Conservation (phyloP, 306 rosid species). For the Ochetophila trinervis region DNA sequence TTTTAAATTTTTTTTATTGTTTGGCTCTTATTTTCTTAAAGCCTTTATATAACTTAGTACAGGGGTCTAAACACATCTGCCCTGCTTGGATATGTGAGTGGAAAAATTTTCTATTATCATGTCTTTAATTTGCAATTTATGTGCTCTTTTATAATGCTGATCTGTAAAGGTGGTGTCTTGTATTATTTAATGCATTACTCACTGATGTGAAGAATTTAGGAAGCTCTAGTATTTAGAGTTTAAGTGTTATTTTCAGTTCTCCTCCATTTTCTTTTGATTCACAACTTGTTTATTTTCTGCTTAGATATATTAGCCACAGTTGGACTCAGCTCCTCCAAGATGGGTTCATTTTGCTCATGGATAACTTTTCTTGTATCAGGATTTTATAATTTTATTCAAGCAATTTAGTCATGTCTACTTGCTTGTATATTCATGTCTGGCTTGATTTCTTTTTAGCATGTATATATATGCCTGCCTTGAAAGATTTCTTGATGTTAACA, state of each 20-base stretch:
- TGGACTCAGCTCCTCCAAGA: conserved; percentile 93
- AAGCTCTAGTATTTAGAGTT: neutral
- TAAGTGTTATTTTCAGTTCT: too few species aligned
- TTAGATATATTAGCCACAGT: conserved; percentile 77
- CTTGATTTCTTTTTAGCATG: neutral
- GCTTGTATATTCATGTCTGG: neutral
- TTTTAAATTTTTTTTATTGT: too few species aligned
- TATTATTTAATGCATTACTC: neutral
- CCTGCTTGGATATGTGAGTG: conserved; percentile 79
- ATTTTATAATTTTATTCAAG: conserved; percentile 23
- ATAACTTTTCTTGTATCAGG: conserved; percentile 90
- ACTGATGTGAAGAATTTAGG: neutral
- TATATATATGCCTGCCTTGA: too few species aligned
- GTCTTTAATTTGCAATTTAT: neutral
- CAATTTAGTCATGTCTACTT: neutral
- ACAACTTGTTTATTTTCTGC: conserved; percentile 10
- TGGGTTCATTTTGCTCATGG: conserved; percentile 96
- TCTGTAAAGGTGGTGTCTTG: too few species aligned
- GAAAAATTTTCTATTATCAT: conserved; percentile 7
- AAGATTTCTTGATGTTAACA: neutral
- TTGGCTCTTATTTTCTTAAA: too few species aligned
- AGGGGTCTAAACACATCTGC: too few species aligned
- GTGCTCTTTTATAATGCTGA: conserved; percentile 16
- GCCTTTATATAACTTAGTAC: too few species aligned
- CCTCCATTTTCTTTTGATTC: neutral